phyloP scores from a whole-genome alignment of 208 protist genomes.

The Crithidia bombi region DNA sequence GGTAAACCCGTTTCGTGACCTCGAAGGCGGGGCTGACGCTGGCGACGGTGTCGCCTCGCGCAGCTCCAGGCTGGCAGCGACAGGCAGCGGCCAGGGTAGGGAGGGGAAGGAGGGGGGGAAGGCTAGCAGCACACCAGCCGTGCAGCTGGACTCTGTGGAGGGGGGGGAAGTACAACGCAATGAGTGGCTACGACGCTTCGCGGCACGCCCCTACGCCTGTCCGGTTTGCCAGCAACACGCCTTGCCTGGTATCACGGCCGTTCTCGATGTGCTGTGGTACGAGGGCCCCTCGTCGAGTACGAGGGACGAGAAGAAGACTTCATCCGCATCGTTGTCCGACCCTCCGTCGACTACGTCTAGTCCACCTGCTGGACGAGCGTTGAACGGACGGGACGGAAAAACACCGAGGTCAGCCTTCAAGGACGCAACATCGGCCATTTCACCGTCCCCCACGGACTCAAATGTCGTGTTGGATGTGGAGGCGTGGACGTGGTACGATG shows the following conservation, averaged over 20 bases:
- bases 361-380: too few species aligned
- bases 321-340: too few species aligned
- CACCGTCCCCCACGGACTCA: not conserved
- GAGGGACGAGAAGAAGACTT: too few species aligned
- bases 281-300: not conserved
- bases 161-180: too few species aligned
- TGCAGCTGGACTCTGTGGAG: too few species aligned
- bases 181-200: conserved; percentile 18
- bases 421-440: not conserved
- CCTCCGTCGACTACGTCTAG: too few species aligned
- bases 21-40: conserved; percentile 52
- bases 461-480: conserved; percentile 18
- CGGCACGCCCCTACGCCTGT: conserved; percentile 27
- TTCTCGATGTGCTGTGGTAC: not conserved
- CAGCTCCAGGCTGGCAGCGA: not conserved
- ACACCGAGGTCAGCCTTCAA: too few species aligned
- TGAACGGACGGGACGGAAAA: too few species aligned
- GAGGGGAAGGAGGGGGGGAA: not conserved
- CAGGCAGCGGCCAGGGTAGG: not conserved
- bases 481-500: conserved; percentile 26
- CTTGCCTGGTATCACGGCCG: not conserved
- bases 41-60: conserved; percentile 12
- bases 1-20: conserved; percentile 75
- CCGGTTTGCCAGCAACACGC: conserved; percentile 29
- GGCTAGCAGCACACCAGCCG: not conserved